Percentiles rank a stretch among this genome's conserved stretches.
phyloP scores from a whole-genome alignment of 2,329 filamentous ascomycete species.

The Botrytis byssoidea region DNA sequence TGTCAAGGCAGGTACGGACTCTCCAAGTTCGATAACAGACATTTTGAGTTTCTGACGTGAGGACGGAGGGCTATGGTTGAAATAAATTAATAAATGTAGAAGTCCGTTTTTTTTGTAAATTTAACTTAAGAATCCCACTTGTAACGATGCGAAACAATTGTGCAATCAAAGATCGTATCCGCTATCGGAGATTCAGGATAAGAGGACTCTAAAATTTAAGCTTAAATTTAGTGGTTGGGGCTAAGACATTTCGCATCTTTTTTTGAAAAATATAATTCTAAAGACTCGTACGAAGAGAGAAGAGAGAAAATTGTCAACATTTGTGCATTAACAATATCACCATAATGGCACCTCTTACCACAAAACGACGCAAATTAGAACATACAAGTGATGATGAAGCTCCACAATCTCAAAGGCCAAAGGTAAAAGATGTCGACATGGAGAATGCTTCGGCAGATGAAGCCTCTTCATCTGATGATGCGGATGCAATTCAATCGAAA shows the following conservation, averaged over 20 bases:
- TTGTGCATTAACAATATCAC: neutral
- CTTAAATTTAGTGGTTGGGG: conserved; percentile 21
- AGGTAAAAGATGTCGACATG: conserved; percentile 15
- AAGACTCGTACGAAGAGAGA: neutral
- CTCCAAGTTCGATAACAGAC: conserved; percentile 39
- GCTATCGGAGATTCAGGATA: conserved; percentile 24
- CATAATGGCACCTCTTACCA: conserved; percentile 30
- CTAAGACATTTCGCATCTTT: conserved; percentile 14
- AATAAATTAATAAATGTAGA: neutral
- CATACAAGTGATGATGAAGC: conserved; percentile 23
- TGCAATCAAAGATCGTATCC: conserved; percentile 20
- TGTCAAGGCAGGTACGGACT: conserved; percentile 39
- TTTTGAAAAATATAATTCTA: conserved; percentile 20
- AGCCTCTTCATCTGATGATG: conserved; percentile 29
- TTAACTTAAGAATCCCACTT: neutral
- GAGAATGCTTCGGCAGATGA: conserved; percentile 18
- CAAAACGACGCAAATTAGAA: conserved; percentile 41
- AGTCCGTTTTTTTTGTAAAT: neutral
- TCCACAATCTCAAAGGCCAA: conserved; percentile 8
- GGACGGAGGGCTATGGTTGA: neutral
- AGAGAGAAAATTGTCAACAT: conserved; percentile 8
- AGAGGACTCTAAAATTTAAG: conserved; percentile 14
- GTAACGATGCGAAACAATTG: neutral
- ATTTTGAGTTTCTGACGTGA: conserved; percentile 27
- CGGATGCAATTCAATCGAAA: conserved; percentile 15